These are phyloP conservation scores for Tieghemostelium lacteum DNA, from an alignment of 78 protist species.

Conservation along the genomic window DNA sequence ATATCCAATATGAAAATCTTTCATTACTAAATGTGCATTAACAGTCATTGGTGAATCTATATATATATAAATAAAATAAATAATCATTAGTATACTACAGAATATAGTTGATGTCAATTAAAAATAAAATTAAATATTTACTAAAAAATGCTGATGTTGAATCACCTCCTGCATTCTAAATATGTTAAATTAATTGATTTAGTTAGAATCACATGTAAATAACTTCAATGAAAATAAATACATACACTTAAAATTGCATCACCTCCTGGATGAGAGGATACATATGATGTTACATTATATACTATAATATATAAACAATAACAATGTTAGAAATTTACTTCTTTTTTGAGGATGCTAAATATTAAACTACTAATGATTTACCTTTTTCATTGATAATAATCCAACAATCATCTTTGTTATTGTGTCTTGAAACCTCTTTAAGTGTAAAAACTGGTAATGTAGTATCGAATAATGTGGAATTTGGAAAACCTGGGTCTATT, in stretches of 20 bases:
- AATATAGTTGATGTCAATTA: not conserved
- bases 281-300: slow-evolving; percentile 83
- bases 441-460: slow-evolving; percentile 74
- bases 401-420: slow-evolving; percentile 90
- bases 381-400: slow-evolving; percentile 80
- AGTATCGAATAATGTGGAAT: slow-evolving; percentile 33
- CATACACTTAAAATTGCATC: slow-evolving; percentile 62
- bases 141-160: slow-evolving; percentile 43
- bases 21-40: slow-evolving; percentile 58
- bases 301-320: not conserved
- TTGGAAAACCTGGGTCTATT: slow-evolving; percentile 76
- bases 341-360: not conserved
- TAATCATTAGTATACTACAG: too few species aligned
- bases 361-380: slow-evolving; percentile 13
- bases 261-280: slow-evolving; percentile 89
- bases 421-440: slow-evolving; percentile 88
- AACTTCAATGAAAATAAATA: not conserved
- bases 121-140: not conserved
- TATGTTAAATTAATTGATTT: not conserved
- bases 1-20: slow-evolving; percentile 65
- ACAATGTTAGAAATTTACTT: not conserved
- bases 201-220: not conserved
- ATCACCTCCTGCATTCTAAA: slow-evolving; percentile 58
- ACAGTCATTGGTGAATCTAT: slow-evolving; percentile 42
- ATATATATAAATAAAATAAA: not conserved